Conservation (phyloP, 78 protist genomes). For the Dictyostelium brefeldianum region DNA sequence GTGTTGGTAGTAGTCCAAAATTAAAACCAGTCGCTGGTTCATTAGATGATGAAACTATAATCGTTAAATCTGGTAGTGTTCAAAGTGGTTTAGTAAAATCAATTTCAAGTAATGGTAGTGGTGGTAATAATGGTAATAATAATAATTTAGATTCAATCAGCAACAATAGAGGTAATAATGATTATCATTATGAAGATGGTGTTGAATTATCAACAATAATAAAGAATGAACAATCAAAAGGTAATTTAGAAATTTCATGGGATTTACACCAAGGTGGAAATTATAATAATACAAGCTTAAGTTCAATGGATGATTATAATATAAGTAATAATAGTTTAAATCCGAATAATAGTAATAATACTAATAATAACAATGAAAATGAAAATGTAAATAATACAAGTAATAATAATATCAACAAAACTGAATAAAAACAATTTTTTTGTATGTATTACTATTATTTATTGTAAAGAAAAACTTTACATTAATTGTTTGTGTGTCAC, state of each 20-base stretch:
- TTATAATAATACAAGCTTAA: conserved; percentile 7
- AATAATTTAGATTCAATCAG: neutral
- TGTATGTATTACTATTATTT: no score
- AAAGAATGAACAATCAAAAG: neutral
- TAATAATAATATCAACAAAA: neutral
- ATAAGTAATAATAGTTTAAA: neutral
- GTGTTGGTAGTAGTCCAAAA: neutral
- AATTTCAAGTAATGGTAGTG: neutral
- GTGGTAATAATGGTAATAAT: neutral
- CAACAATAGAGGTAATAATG: neutral
- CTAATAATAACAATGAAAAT: neutral
- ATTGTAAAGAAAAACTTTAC: no score
- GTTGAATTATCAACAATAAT: neutral
- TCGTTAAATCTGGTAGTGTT: neutral
- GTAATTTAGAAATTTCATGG: conserved; percentile 8
- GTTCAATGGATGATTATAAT: conserved; percentile 1
- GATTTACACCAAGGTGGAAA: neutral
- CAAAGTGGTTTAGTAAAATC: neutral
- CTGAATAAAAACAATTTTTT: no score
- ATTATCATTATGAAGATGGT: conserved; percentile 1
- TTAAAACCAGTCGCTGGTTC: neutral
- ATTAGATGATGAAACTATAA: neutral
- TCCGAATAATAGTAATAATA: neutral
- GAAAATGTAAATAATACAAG: neutral
- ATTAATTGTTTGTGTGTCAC: no score